These are phyloP conservation scores for Diaporthe citri DNA, from an alignment of 2,329 filamentous ascomycete genomes.

Conservation along the genomic window DNA sequence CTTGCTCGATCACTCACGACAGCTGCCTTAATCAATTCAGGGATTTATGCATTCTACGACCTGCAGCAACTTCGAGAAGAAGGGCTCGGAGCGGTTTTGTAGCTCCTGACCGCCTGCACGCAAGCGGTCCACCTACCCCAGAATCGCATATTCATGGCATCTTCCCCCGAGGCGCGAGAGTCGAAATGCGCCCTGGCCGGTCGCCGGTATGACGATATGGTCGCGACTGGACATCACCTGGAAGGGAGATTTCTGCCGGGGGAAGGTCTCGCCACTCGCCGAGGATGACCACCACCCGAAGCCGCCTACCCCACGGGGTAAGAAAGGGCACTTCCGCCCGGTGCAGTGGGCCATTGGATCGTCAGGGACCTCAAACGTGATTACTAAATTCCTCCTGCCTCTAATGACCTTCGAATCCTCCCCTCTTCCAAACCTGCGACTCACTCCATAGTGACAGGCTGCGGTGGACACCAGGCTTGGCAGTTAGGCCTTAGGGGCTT, in stretches of 20 bases:
- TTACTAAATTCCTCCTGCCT: background rate
- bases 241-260: constrained; percentile 15
- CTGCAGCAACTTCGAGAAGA: background rate
- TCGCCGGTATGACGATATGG: background rate
- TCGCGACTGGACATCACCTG: background rate
- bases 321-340: constrained; percentile 15
- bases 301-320: constrained; percentile 11
- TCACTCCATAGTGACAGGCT: background rate
- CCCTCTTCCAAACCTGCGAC: background rate
- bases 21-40: background rate
- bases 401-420: background rate
- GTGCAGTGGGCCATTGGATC: background rate
- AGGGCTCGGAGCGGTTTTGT: background rate
- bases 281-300: background rate
- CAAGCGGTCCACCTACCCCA: background rate
- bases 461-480: background rate
- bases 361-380: background rate
- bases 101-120: constrained; percentile 10
- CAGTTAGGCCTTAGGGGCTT: background rate
- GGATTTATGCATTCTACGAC: background rate
- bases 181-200: background rate
- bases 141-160: background rate
- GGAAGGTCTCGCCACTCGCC: constrained; percentile 12
- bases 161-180: background rate
- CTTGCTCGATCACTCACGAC: background rate